Base-by-base conservation (phyloP, 768 basidiomycete genomes). In the Mycena vitilis region DNA sequence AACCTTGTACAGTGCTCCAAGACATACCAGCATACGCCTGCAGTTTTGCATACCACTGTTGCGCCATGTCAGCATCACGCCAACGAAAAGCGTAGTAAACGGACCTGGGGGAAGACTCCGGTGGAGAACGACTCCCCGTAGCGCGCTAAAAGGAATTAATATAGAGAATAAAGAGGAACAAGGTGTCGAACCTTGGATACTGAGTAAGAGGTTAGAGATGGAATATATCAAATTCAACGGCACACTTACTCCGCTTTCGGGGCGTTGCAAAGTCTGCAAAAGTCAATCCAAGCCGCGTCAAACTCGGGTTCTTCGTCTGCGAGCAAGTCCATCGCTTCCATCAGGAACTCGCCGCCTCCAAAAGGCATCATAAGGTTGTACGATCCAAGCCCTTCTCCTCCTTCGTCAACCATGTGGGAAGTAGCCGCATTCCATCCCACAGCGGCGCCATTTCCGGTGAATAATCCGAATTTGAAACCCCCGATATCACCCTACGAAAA, bases 381-480 rank as follows among this genome's bases (percentile, higher is more conserved):
- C 81, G 79, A 77, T 57, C 75, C 75, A 36, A 44, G 38, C 10
- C 79, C 79, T 66, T 78, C 75, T 9, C 77, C 78, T 22, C 81
- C 81, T 72, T 80, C 79, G 66, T 82, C 80, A 9, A 79, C 78
- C 68, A 82, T 59, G 68, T 81, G 81, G 18, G 78, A 78, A 30
- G 80, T 81, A 52, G 74, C 79, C 8, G 81, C 79, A 63, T 82
- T 79, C 80, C 80, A 82, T 18, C 81, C 81, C 1, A 82, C 81
- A 15, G 81, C 81, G 15, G 76, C 71, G 1, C 73, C 73, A 59
- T 78, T 78, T 5, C 81, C 81, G 15, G 80, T 80, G 64, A 82
- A 81, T 22, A 82, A 63, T 1, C 81, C 80, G 59, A 71, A 81
- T 66, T 79, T 75, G 66, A 81, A 80, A n/a, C 74, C 65, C 8